phyloP scores from a whole-genome alignment of 345 rosid genomes.

The Salix dunnii region DNA sequence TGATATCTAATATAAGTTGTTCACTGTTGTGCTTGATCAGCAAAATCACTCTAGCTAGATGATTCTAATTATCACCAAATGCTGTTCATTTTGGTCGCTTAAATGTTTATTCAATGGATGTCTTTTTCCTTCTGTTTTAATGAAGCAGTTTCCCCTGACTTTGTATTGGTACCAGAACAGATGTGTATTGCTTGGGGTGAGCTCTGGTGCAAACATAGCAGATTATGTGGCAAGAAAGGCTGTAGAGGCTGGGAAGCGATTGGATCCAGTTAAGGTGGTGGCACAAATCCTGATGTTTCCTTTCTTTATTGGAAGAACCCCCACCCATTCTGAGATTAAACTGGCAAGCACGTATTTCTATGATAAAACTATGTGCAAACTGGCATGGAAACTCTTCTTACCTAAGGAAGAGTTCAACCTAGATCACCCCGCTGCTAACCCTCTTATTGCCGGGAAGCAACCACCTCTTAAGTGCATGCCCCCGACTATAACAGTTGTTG shows the following conservation, averaged over 20 bases:
- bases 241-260: conserved; percentile 59
- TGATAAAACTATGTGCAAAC: conserved; percentile 70
- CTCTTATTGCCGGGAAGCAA: conserved; percentile 59
- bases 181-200: conserved; percentile 88
- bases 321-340: conserved; percentile 82
- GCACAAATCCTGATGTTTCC: conserved; percentile 93
- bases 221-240: conserved; percentile 74
- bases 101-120: neutral
- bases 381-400: conserved; percentile 88
- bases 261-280: conserved; percentile 84
- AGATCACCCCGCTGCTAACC: conserved; percentile 88
- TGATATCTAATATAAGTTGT: neutral
- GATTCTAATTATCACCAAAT: neutral
- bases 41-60: neutral
- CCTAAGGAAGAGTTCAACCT: conserved; percentile 68
- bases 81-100: neutral
- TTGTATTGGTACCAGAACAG: conserved; percentile 37
- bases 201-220: conserved; percentile 89
- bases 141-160: conserved; percentile 1
- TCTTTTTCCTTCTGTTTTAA: neutral
- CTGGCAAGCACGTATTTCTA: conserved; percentile 86
- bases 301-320: conserved; percentile 74
- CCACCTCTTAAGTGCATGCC: conserved; percentile 87
- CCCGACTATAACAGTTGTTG: conserved; percentile 82
- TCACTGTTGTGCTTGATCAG: neutral